Conservation (phyloP, 108 stramenopile species). For the Cylindrotheca fusiformis region DNA sequence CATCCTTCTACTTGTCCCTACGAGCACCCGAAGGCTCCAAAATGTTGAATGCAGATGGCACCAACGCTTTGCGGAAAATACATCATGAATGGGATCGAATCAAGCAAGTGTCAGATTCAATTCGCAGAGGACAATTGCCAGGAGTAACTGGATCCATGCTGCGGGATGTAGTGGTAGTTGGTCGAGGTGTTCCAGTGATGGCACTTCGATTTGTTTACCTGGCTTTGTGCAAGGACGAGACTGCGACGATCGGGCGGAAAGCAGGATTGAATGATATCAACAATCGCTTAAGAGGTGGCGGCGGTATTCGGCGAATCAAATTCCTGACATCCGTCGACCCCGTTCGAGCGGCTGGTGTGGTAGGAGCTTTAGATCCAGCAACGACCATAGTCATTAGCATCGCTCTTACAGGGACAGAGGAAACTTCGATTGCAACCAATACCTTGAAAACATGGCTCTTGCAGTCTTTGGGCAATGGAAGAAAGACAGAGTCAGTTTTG, state of each 20-base stretch:
- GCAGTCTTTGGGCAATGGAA: constrained; percentile 29
- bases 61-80: constrained; percentile 60
- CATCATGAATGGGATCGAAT: constrained; percentile 74
- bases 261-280: constrained; percentile 33
- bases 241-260: constrained; percentile 28
- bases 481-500: constrained; percentile 33
- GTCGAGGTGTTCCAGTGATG: constrained; percentile 45
- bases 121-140: constrained; percentile 58
- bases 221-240: constrained; percentile 55
- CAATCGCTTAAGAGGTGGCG: constrained; percentile 6
- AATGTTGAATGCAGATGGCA: constrained; percentile 45
- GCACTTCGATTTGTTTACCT: constrained; percentile 74
- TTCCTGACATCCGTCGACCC: constrained; percentile 70
- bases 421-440: constrained; percentile 35
- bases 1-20: constrained; percentile 75
- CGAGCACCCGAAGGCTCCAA: constrained; percentile 62
- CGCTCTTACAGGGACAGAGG: constrained; percentile 47
- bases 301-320: constrained; percentile 36
- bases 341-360: constrained; percentile 33
- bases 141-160: constrained; percentile 63
- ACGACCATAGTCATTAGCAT: constrained; percentile 71
- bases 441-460: constrained; percentile 59
- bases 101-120: constrained; percentile 40
- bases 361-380: constrained; percentile 56
- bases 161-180: constrained; percentile 70